Conservation (phyloP, 1,139 yeast genomes). For the Candida tunisiensis region DNA sequence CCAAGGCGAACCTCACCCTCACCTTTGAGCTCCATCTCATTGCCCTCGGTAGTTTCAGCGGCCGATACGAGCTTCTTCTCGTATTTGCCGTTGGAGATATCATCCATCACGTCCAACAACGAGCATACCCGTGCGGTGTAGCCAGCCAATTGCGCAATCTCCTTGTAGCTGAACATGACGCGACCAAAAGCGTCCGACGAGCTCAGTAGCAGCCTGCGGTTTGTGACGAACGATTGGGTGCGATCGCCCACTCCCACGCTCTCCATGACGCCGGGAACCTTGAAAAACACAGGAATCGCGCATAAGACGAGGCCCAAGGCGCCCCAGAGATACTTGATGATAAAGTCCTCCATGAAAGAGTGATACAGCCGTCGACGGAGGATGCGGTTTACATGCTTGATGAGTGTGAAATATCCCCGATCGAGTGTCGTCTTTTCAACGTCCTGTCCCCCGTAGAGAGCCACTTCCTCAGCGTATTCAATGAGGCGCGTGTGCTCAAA, state of each 20-base stretch:
- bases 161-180: conserved; percentile 71
- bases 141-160: conserved; percentile 70
- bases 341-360: conserved; percentile 40
- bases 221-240: conserved; percentile 59
- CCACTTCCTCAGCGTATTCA: conserved; percentile 71
- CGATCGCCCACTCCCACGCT: conserved; percentile 12
- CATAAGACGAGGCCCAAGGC: conserved; percentile 84
- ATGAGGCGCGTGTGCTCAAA: conserved; percentile 71
- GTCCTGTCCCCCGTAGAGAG: conserved; percentile 65
- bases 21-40: conserved; percentile 7
- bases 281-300: conserved; percentile 75
- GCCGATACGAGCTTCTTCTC: conserved; percentile 14
- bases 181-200: conserved; percentile 86
- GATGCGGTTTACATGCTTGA: conserved; percentile 62
- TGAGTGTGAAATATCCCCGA: conserved; percentile 65
- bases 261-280: conserved; percentile 24
- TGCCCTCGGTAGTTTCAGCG: conserved; percentile 6
- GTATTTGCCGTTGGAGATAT: conserved; percentile 25
- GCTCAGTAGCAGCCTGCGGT: conserved; percentile 65
- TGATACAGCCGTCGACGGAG: conserved; percentile 67
- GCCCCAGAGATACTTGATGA: conserved; percentile 90
- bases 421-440: conserved; percentile 70
- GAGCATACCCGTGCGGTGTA: conserved; percentile 64
- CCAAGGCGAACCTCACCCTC: conserved; percentile 24
- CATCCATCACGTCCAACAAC: conserved; percentile 47